Base-by-base conservation (phyloP, 2,329 filamentous ascomycete genomes). In the Fusarium kyushuense region DNA sequence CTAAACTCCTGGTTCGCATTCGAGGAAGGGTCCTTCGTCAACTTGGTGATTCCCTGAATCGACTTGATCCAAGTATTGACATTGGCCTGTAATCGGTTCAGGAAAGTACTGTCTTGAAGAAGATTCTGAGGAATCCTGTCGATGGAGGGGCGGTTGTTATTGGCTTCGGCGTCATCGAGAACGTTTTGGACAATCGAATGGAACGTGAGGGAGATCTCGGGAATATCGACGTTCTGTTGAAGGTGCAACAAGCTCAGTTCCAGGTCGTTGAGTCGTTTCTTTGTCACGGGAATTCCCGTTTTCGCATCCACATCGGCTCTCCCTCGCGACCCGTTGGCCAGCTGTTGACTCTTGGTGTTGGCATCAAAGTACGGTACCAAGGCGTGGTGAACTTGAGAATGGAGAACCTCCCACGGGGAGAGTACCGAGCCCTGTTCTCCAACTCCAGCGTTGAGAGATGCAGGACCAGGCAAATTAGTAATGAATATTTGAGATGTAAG, bases 11-110 rank as follows among this genome's bases (percentile, higher is more conserved):
- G 81, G 55, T 78, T 80, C 86, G 69, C 87, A 85, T 78, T 90
- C 77, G 83, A 87, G 6, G 84, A 83, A 1, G 93, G 89, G 73
- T 99, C 96, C 75, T 94, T 90, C 40, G 93, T 93, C 84, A 97
- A 92, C 81, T 96, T 96, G 38, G 96, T 99, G 72, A 97, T 96
- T 47, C 91, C 91, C 78, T 97, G 95, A 69, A 99, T 99, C 13
- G 95, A 97, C 82, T 97, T 97, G 82, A 99, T 99, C 96, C 96
- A 99, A 67, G 91, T 90, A 78, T 98, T 99, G 63, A 98, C 96
- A 48, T 91, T 96, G 51, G 92, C 91, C 77, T 98, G 96, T 36
- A 99, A 84, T 72, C 91, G 94, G 80, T 99, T 99, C 74, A 97
- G 90, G 72, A 99, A 96, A 13, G 89, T 89, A 74, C 93, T 97